Evolutionary conservation across 2,329 filamentous ascomycete genomes (phyloP), one percentile per base, ranked within the genome.

Genomic region (Ramularia collo-cygni): DNA sequence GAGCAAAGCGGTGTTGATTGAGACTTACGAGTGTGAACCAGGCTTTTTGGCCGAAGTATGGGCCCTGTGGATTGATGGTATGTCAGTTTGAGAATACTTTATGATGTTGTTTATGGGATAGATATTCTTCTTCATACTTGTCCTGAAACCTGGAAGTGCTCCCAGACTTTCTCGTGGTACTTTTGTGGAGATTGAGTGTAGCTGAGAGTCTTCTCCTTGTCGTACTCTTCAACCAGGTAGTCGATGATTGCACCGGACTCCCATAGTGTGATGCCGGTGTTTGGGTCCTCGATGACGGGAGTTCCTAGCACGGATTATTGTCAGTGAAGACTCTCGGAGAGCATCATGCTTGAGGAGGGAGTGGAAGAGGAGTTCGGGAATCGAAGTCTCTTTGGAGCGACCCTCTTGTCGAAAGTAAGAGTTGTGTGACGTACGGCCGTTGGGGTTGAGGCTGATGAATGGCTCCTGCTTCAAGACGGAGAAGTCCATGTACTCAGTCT

Each of bases 201-300:
- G 15, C 40, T 42, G 8, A 63, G 42, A 13, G 43, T 52, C 16
- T 56, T 21, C n/a, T 50, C 35, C 15, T 46, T 54, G 46, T 63
- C 55, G 45, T 63, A 64, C 13, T 49, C 50, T 28, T 58, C 54
- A 28, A 55, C 26, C 12, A 58, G 43, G 40, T 56, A 57, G 38
- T 56, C 44, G 35, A 55, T 40, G 31, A 55, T 56, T 15, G 55
- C 55, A 28, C 51, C 54, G 17, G 48, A 48, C 47, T 65, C 64
- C 51, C 59, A 66, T 4, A 67, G 46, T 7, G 57, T 64, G 33
- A 66, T 48, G 28, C 57, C 59, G 1, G 63, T 67, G 54, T 70
- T 70, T 1, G 66, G 67, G 48, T 71, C 68, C 16, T 65, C 42
- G 40, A 71, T 65, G 2, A 62, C 61, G 10, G 67, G 66, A 13